These are phyloP conservation scores for Populus tremula DNA, from an alignment of 345 rosid species.

Conservation along the genomic window DNA sequence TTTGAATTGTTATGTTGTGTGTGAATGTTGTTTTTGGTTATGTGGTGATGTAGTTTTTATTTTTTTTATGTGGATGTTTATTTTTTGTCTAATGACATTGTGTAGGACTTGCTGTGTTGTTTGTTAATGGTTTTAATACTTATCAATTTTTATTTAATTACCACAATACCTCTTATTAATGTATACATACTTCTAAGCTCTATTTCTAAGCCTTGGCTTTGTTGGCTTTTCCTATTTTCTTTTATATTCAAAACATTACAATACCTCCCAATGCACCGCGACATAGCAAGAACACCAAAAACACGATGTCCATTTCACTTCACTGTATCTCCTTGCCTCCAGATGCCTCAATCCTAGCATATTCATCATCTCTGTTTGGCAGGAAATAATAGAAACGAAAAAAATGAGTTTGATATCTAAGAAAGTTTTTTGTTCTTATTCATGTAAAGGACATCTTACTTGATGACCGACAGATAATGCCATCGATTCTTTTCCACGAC, in stretches of 20 bases:
- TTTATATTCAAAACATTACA: not conserved
- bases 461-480: slow-evolving; percentile 28
- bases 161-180: too few species aligned
- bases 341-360: slow-evolving; percentile 30
- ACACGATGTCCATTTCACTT: slow-evolving; percentile 24
- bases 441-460: slow-evolving; percentile 2
- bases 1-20: too few species aligned
- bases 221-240: too few species aligned
- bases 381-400: not conserved
- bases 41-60: too few species aligned
- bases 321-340: slow-evolving; percentile 27
- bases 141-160: too few species aligned
- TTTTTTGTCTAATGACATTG: too few species aligned
- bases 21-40: too few species aligned
- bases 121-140: too few species aligned
- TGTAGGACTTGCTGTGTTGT: too few species aligned
- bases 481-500: slow-evolving; percentile 26
- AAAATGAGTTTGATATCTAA: not conserved
- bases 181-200: too few species aligned
- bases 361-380: slow-evolving; percentile 30
- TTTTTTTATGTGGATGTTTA: too few species aligned
- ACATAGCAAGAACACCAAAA: slow-evolving; percentile 32
- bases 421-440: not conserved
- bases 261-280: slow-evolving; percentile 30
- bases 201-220: too few species aligned